Base-by-base conservation (phyloP, 805 yeast genomes). In the Pichia membranifaciens region DNA sequence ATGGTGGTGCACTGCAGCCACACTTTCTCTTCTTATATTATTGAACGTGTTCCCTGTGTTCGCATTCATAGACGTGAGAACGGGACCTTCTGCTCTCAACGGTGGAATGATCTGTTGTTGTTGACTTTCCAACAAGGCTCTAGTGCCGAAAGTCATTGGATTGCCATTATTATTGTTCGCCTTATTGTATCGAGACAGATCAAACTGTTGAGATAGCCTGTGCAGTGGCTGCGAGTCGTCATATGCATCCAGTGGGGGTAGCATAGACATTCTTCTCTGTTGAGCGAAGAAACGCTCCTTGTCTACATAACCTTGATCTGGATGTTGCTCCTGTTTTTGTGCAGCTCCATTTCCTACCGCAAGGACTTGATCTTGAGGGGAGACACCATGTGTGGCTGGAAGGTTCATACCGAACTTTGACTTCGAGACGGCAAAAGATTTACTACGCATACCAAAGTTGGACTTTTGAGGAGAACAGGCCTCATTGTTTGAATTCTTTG, bases 71-170 rank as follows among this genome's bases (percentile, higher is more conserved):
- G 49, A 43, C 20, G 52, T 49, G 6, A 62, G 62, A 9, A 56
- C 57, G 1, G 67, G 67, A 4, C 59, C 65, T 38, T 59, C 60
- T 13, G 58, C 59, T 52, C 69, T 53, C 29, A 58, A 51, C 2
- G 69, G 70, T n/a, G 68, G 68, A 5, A 61, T 47, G 21, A 61
- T 57, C n/a, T 49, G 57, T 20, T 53, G 58, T 32, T 51, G 56
- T 22, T 47, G 54, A 28, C 50, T 44, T 31, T 41, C 45, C 6
- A 47, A 9, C 21, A 35, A 33, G 20, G 13, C 20, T 33, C 36
- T 33, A 9, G 36, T 9, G 8, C 20, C 16, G 8, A 33, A 6
- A 29, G 12, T 44, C 5, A 9, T 29, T 9, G 4, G 25, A 21
- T 41, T 40, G 12, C 28, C 20, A 16, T 31, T 25, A 25, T 9